A percentile compares a stretch with the other conserved stretches of the same genome.
These are phyloP conservation scores for Pseudocercospora ulei DNA, from an alignment of 2,329 filamentous ascomycete genomes.

Conservation along the genomic window DNA sequence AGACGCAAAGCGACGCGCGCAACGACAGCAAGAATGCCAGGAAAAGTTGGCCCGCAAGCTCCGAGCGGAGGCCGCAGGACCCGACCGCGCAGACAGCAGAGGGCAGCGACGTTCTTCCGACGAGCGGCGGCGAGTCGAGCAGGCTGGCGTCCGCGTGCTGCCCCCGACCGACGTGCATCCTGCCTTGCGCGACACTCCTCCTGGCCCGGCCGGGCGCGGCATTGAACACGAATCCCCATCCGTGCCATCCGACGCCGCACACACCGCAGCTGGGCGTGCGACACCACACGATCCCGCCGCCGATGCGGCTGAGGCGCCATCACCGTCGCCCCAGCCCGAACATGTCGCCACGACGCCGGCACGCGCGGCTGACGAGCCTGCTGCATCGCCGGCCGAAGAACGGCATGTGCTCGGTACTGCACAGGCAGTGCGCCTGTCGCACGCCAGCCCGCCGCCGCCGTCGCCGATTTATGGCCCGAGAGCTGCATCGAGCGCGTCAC, in stretches of 20 bases:
- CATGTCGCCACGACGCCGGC: slow-evolving; percentile 8
- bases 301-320: slow-evolving; percentile 23
- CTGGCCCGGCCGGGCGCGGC: slow-evolving; percentile 28
- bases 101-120: slow-evolving; percentile 43
- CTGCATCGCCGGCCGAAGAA: too few species aligned
- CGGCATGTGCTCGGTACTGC: slow-evolving; percentile 44
- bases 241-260: slow-evolving; percentile 1
- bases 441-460: slow-evolving; percentile 39
- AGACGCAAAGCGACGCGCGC: slow-evolving; percentile 69
- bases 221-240: slow-evolving; percentile 20
- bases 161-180: slow-evolving; percentile 33
- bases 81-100: slow-evolving; percentile 39
- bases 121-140: slow-evolving; percentile 39
- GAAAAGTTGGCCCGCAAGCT: slow-evolving; percentile 58
- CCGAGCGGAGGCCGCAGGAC: slow-evolving; percentile 53
- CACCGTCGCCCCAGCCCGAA: slow-evolving; percentile 16
- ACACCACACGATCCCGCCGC: slow-evolving; percentile 24
- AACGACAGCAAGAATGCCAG: slow-evolving; percentile 58
- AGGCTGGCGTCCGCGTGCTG: slow-evolving; percentile 20
- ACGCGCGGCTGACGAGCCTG: slow-evolving; percentile 26
- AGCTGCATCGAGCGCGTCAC: slow-evolving; percentile 15
- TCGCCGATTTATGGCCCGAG: slow-evolving; percentile 25
- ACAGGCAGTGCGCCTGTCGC: slow-evolving; percentile 42
- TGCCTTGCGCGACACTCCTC: slow-evolving; percentile 26
- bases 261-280: not conserved